Evolutionary conservation across 371 early-diverging fungal genomes (phyloP).

Genomic region (Cokeromyces recurvatus): DNA sequence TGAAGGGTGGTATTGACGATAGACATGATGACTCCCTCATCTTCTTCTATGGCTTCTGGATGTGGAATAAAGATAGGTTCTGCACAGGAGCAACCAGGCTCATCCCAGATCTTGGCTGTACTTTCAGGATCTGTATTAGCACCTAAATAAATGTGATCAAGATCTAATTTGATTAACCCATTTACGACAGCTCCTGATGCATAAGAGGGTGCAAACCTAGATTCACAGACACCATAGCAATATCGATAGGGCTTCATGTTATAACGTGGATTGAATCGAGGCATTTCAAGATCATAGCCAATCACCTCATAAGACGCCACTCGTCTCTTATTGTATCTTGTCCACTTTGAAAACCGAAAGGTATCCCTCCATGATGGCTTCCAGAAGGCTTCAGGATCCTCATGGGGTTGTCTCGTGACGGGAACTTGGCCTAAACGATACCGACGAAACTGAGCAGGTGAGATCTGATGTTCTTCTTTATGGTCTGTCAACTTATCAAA

Average conservation of each 20-base stretch:
- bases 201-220: slow-evolving; percentile 37
- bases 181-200: slow-evolving; percentile 45
- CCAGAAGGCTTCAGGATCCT: neutral
- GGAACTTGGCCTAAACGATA: slow-evolving; percentile 41
- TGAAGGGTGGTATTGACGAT: slow-evolving; percentile 39
- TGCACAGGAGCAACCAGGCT: slow-evolving; percentile 57
- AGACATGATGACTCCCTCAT: slow-evolving; percentile 62
- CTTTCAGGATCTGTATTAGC: slow-evolving; percentile 24
- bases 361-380: slow-evolving; percentile 4
- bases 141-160: slow-evolving; percentile 31
- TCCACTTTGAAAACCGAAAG: slow-evolving; percentile 9
- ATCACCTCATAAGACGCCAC: slow-evolving; percentile 38
- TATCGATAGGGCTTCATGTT: slow-evolving; percentile 48
- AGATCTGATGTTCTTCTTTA: slow-evolving; percentile 33
- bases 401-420: neutral
- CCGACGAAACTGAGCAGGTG: slow-evolving; percentile 40
- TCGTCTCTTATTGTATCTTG: slow-evolving; percentile 31
- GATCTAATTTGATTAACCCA: slow-evolving; percentile 54
- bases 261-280: slow-evolving; percentile 50
- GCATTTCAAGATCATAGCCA: slow-evolving; percentile 54
- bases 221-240: slow-evolving; percentile 55
- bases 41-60: slow-evolving; percentile 50
- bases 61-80: slow-evolving; percentile 66
- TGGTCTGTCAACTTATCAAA: slow-evolving; percentile 34
- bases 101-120: slow-evolving; percentile 38